These are phyloP conservation scores for Lepidium didymum DNA, from an alignment of 345 rosid genomes.

Conservation along the genomic window DNA sequence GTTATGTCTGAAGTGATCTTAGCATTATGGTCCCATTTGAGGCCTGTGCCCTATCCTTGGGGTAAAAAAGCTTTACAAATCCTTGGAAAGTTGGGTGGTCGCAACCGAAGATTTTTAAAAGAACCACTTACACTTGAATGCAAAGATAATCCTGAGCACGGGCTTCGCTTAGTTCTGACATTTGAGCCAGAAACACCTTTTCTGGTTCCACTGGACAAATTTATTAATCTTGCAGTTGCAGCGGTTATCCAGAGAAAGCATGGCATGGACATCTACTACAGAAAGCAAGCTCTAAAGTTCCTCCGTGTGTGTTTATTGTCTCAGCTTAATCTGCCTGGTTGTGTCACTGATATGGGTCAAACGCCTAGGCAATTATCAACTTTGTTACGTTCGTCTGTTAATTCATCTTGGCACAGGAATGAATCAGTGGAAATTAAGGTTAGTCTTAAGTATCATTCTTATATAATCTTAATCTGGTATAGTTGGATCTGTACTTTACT, in stretches of 20 bases:
- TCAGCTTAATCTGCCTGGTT: constrained; percentile 95
- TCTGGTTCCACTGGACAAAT: constrained; percentile 89
- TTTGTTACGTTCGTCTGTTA: constrained; percentile 57
- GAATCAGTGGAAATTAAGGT: constrained; percentile 88
- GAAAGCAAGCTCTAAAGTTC: constrained; percentile 84
- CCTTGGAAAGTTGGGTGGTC: constrained; percentile 98
- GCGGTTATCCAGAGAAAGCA: constrained; percentile 64
- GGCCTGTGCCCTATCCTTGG: constrained; percentile 93
- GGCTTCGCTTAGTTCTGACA: constrained; percentile 90
- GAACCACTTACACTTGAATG: constrained; percentile 97
- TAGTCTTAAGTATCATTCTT: constrained; percentile 20
- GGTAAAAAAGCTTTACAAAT: constrained; percentile 91
- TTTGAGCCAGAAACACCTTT: constrained; percentile 96
- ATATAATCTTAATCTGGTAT: constrained; percentile 1
- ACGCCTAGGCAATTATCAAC: constrained; percentile 59
- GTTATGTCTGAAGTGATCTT: constrained; percentile 96
- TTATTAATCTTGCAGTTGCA: constrained; percentile 90
- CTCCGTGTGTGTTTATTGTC: constrained; percentile 86
- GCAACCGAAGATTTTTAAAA: constrained; percentile 90
- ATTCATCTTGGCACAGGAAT: constrained; percentile 62
- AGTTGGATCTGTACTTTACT: constrained; percentile 7
- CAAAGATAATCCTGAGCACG: constrained; percentile 98
- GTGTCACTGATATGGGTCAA: constrained; percentile 60
- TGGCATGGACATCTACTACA: constrained; percentile 69
- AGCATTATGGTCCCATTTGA: constrained; percentile 94